These are phyloP conservation scores for Sugiyamaella floridensis DNA, from an alignment of 805 yeast genomes.

Conservation along the genomic window DNA sequence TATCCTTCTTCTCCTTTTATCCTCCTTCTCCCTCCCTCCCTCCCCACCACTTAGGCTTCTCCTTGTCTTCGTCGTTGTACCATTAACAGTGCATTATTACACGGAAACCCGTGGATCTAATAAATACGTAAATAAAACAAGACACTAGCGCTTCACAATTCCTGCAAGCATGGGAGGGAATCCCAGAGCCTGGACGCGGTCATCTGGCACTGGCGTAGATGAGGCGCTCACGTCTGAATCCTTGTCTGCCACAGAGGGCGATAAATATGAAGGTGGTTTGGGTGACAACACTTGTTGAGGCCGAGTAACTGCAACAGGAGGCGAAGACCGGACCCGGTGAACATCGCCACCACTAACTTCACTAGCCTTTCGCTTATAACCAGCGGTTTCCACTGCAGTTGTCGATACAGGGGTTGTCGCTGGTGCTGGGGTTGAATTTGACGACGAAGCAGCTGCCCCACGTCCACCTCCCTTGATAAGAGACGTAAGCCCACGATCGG, in stretches of 20 bases:
- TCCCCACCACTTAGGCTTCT: not conserved
- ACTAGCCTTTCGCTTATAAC: not conserved
- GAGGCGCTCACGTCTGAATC: not conserved
- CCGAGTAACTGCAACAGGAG: constrained; percentile 9
- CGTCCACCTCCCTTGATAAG: constrained; percentile 3
- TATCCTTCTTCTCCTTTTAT: not conserved
- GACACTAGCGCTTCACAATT: not conserved
- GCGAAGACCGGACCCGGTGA: not conserved
- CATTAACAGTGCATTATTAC: not conserved
- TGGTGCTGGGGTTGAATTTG: not conserved
- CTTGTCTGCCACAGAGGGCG: constrained; percentile 2
- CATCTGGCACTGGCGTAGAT: not conserved
- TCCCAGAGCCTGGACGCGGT: constrained; percentile 22
- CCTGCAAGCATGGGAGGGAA: constrained; percentile 24
- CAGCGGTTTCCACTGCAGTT: not conserved
- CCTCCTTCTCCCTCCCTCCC: not conserved
- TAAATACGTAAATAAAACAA: not conserved
- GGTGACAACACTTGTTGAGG: constrained; percentile 14
- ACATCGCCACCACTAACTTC: not conserved
- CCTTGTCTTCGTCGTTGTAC: no score
- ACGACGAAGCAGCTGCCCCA: not conserved
- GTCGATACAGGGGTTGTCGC: not conserved
- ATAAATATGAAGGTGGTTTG: not conserved
- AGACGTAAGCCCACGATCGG: constrained; percentile 10
- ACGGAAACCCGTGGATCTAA: not conserved